Base-by-base conservation (phyloP, 148 eudicot genomes). In the Dianthus caryophyllus region DNA sequence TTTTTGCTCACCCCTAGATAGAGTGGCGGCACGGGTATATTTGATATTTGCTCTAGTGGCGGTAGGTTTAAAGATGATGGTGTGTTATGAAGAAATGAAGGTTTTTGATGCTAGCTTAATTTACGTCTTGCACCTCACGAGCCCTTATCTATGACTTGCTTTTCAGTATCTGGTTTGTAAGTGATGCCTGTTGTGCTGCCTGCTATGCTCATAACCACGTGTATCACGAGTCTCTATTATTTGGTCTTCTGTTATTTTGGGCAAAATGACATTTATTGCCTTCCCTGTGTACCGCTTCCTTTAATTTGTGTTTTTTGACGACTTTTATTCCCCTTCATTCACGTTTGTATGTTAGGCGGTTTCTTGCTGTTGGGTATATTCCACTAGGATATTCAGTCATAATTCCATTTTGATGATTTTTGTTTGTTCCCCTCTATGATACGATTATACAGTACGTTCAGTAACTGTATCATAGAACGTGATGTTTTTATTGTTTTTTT, bases 161-260 rank as follows among this genome's bases (percentile, higher is more conserved):
- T 25, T 22, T 41, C 41, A 15, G 14, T 38, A 1, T 39, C 20
- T 47, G 51, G 31, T 24, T 24, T 39, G 17, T 26, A 17, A 30
- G 61, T 57, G 61, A 44, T 56, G 18, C 38, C 43, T 57, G 29
- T 27, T 8, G n/a, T 43, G 16, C n/a, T 68, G 63, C 21, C 39
- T 57, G 38, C 61, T 29, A 29, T 30, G 21, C 30, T 16, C 18
- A 17, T 57, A 30, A 29, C 61, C n/a, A 57, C 58, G 16, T 29
- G 30, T 11, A 39, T 29, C 18, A 29, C 20, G 17, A 30, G 36
- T 29, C 29, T 21, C 61, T 57, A 16, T 57, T 29, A 57, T n/a
- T 3, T 5, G 41, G 27, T 53, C 26, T 53, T 53, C 4, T 53
- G 31, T 22, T 22, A 25, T 22, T 53, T 22, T 53, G 58, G 58